phyloP scores from a whole-genome alignment of 495 filamentous ascomycete genomes.

The Hypoxylon lienhwacheense region DNA sequence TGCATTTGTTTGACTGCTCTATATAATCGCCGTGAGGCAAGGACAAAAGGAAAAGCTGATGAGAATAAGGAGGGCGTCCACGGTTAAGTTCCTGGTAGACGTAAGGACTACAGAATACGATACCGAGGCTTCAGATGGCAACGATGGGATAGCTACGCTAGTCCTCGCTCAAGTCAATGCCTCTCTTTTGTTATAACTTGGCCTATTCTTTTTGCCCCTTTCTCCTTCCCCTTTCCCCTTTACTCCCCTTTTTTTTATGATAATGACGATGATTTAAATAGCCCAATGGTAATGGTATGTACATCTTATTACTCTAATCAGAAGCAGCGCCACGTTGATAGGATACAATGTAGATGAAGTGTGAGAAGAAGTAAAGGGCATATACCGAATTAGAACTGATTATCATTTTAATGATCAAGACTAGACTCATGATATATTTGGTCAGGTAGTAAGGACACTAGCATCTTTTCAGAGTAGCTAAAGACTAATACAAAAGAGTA shows the following conservation, averaged over 20 bases:
- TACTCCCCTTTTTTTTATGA: neutral
- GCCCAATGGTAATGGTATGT: no score
- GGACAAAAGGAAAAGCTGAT: conserved; percentile 23
- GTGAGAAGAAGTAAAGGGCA: no score
- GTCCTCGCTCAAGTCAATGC: conserved; percentile 5
- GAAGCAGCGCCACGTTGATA: no score
- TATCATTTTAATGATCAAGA: no score
- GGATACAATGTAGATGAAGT: no score
- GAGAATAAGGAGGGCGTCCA: conserved; percentile 10
- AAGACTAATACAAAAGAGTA: no score
- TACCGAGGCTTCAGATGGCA: conserved; percentile 6
- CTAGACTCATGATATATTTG: no score
- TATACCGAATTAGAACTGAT: no score
- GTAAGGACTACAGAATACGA: conserved; percentile 8
- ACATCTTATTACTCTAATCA: no score
- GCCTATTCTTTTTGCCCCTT: neutral
- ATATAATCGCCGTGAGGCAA: conserved; percentile 36
- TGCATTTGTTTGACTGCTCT: conserved; percentile 27
- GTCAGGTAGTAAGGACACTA: no score
- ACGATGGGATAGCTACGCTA: conserved; percentile 10
- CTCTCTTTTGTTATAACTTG: neutral
- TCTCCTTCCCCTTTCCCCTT: neutral
- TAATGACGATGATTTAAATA: neutral
- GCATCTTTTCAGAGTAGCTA: no score
- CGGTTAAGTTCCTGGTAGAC: neutral